Conservation (phyloP, 805 yeast genomes). For the Candida multigemmis region DNA sequence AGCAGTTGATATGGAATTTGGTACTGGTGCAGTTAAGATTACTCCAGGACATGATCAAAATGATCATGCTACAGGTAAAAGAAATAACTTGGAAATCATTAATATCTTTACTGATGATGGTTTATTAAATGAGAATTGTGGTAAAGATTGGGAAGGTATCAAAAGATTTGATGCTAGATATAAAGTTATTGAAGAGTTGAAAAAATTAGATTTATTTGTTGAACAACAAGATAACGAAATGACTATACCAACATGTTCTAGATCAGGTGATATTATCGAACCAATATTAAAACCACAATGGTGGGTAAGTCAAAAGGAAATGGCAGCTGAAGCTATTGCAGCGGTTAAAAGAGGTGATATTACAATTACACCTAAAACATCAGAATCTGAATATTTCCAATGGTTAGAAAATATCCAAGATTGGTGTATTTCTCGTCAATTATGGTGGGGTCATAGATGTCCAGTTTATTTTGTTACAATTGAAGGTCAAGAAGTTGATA, state of each 20-base stretch:
- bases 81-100: constrained; percentile 80
- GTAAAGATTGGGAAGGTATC: constrained; percentile 76
- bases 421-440: constrained; percentile 96
- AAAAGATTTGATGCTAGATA: constrained; percentile 93
- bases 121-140: constrained; percentile 82
- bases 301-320: constrained; percentile 92
- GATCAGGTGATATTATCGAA: constrained; percentile 96
- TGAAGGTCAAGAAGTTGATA: constrained; percentile 63
- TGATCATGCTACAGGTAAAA: constrained; percentile 95
- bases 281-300: constrained; percentile 97
- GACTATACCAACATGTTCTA: constrained; percentile 88
- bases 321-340: constrained; percentile 80
- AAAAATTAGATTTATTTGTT: constrained; percentile 53
- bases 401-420: constrained; percentile 97
- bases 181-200: constrained; percentile 71
- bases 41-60: constrained; percentile 98
- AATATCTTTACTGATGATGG: constrained; percentile 93
- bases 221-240: constrained; percentile 92
- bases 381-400: constrained; percentile 87
- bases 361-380: constrained; percentile 76
- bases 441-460: constrained; percentile 96
- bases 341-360: constrained; percentile 80
- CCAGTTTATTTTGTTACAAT: constrained; percentile 85
- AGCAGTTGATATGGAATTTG: constrained; percentile 98
- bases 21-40: constrained; percentile 99